Evolutionary conservation across 108 stramenopile species (phyloP).

Genomic region (Pseudonitzschia pungens): DNA sequence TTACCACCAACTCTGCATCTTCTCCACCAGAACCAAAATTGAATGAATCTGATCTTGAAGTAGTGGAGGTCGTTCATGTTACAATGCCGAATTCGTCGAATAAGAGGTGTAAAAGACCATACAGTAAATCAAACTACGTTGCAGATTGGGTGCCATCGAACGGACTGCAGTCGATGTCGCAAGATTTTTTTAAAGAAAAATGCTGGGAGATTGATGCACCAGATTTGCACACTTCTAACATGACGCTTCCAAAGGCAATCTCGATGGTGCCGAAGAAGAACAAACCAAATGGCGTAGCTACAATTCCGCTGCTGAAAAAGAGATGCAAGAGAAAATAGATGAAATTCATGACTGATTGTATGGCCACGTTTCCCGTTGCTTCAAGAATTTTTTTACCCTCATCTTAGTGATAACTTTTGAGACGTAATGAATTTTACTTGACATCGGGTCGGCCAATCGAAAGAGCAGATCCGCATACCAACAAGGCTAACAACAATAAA

Average conservation of each 20-base stretch:
- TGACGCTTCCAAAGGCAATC: neutral
- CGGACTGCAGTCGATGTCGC: constrained; percentile 9
- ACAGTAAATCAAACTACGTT: constrained; percentile 20
- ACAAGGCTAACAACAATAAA: too few relatives aligned
- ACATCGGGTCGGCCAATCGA: too few relatives aligned
- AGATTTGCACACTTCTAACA: neutral
- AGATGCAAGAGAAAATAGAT: neutral
- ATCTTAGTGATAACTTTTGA: too few relatives aligned
- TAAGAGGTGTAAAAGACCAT: neutral
- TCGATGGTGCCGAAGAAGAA: neutral
- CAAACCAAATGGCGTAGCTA: neutral
- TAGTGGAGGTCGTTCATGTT: constrained; percentile 9
- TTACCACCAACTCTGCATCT: neutral
- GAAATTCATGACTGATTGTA: neutral
- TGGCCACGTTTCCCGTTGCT: too few relatives aligned
- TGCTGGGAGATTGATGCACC: constrained; percentile 5
- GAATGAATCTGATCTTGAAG: constrained; percentile 3
- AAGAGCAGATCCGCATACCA: too few relatives aligned
- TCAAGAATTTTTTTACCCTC: too few relatives aligned
- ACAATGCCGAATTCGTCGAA: neutral
- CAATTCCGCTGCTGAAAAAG: neutral
- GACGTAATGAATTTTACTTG: too few relatives aligned
- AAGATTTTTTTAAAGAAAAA: constrained; percentile 19
- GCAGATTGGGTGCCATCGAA: constrained; percentile 28
- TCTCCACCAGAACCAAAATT: neutral